A percentile compares a stretch with the other conserved stretches of the same genome.
Conservation (phyloP, 2,329 filamentous ascomycete genomes). For the Colletotrichum sp. region DNA sequence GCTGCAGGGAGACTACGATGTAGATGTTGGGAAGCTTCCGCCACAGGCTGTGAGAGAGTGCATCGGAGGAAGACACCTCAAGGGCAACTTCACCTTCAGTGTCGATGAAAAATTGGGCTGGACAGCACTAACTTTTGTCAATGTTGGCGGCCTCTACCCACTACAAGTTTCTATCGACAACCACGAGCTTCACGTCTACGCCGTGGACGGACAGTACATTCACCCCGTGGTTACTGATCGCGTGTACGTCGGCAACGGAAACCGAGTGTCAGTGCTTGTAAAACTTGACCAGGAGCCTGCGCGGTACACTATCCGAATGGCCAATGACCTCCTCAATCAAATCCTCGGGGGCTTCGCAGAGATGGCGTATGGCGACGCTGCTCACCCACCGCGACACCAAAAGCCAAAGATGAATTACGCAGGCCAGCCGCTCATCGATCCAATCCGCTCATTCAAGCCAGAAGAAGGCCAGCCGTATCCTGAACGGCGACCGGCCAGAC, state of each 20-base stretch:
- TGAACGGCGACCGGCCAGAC: neutral
- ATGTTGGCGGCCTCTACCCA: neutral
- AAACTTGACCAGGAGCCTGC: constrained; percentile 40
- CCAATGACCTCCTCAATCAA: neutral
- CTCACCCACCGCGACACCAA: rapidly evolving
- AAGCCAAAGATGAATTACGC: neutral
- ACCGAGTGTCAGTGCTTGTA: constrained; percentile 45
- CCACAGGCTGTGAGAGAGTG: neutral
- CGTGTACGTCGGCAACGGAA: constrained; percentile 36
- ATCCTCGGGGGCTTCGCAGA: neutral
- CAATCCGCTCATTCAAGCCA: neutral
- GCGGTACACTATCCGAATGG: constrained; percentile 40
- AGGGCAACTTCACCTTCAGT: neutral
- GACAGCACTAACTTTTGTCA: neutral
- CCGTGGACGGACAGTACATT: constrained; percentile 46
- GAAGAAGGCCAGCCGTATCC: neutral
- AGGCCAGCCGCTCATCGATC: neutral
- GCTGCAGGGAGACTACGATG: neutral
- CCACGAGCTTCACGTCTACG: constrained; percentile 48
- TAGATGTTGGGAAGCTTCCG: neutral
- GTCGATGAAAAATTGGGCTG: neutral
- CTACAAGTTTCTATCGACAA: constrained; percentile 43
- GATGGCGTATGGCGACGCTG: neutral
- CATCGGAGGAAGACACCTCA: neutral
- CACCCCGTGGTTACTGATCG: constrained; percentile 29